Conservation (phyloP, 495 filamentous ascomycete genomes). For the Xylaria acuta region DNA sequence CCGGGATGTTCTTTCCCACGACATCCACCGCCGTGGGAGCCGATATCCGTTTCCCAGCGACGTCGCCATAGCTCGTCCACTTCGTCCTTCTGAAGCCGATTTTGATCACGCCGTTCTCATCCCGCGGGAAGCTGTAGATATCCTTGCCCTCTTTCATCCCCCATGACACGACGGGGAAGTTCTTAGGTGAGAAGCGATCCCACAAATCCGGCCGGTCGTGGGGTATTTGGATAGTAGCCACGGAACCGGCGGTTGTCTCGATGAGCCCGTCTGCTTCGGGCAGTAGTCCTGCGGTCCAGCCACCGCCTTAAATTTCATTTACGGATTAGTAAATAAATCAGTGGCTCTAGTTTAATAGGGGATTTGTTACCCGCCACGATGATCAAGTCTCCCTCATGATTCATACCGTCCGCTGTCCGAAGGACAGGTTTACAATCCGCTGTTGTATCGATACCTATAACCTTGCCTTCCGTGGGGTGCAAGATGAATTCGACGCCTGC, state of each 20-base stretch:
- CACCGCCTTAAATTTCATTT: slow-evolving; percentile 31
- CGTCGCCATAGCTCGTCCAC: slow-evolving; percentile 37
- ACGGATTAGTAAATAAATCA: neutral
- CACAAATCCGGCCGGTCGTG: slow-evolving; percentile 36
- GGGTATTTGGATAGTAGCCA: slow-evolving; percentile 46
- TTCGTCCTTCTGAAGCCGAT: slow-evolving; percentile 55
- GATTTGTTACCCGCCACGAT: slow-evolving; percentile 37
- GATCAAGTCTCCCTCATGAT: slow-evolving; percentile 37
- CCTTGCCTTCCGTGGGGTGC: slow-evolving; percentile 33
- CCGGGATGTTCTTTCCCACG: slow-evolving; percentile 44
- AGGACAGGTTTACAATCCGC: slow-evolving; percentile 36
- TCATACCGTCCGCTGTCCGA: slow-evolving; percentile 42
- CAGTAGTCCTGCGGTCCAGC: slow-evolving; percentile 43
- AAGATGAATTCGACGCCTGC: slow-evolving; percentile 48
- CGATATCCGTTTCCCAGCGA: slow-evolving; percentile 31
- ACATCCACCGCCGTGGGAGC: slow-evolving; percentile 34
- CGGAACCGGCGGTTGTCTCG: slow-evolving; percentile 53
- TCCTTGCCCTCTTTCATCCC: slow-evolving; percentile 42
- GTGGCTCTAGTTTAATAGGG: neutral
- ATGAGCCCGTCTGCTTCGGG: slow-evolving; percentile 45
- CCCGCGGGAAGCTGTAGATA: slow-evolving; percentile 51
- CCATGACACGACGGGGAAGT: slow-evolving; percentile 45
- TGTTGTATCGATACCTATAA: slow-evolving; percentile 31
- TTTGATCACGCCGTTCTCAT: slow-evolving; percentile 48
- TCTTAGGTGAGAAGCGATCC: slow-evolving; percentile 41